Conservation (phyloP, 202 grass and related monocot species). For the Zizania palustris region DNA sequence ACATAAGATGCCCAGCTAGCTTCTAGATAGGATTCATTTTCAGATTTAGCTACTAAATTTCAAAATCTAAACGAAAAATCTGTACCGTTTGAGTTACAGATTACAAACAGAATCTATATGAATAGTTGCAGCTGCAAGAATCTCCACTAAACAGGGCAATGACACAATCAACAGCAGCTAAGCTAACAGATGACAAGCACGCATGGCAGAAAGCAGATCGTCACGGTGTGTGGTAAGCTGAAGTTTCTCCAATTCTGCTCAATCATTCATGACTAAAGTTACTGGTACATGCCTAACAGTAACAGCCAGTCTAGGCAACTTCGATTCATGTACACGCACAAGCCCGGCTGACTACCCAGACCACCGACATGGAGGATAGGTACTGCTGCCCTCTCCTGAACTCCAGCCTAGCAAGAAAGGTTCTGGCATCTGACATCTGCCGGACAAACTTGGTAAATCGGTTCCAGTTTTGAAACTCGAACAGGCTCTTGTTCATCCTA, state of each 20-base stretch:
- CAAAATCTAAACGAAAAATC: too few relatives aligned
- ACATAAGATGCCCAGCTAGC: too few relatives aligned
- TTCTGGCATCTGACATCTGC: constrained; percentile 70
- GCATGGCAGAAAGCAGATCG: too few relatives aligned
- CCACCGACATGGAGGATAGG: constrained; percentile 50
- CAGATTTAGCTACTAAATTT: too few relatives aligned
- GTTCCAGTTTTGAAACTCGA: constrained; percentile 67
- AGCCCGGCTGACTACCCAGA: constrained; percentile 54
- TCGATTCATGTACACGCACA: constrained; percentile 49
- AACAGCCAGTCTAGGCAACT: not conserved
- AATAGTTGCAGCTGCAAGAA: too few relatives aligned
- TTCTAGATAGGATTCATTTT: too few relatives aligned
- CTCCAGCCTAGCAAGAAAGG: constrained; percentile 65
- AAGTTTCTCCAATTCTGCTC: constrained; percentile 12
- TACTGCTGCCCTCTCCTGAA: constrained; percentile 57
- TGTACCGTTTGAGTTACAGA: too few relatives aligned
- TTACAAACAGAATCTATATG: too few relatives aligned
- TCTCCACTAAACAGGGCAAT: too few relatives aligned
- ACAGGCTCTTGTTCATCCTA: constrained; percentile 74
- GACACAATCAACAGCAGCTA: too few relatives aligned
- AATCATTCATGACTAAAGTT: constrained; percentile 33
- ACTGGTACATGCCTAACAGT: constrained; percentile 29
- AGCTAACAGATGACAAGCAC: too few relatives aligned
- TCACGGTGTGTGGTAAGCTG: too few relatives aligned
- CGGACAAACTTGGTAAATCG: constrained; percentile 71